Evolutionary conservation across 148 eudicot species (phyloP), one percentile per base, ranked within the genome.

Genomic region (Limonium bicolor): DNA sequence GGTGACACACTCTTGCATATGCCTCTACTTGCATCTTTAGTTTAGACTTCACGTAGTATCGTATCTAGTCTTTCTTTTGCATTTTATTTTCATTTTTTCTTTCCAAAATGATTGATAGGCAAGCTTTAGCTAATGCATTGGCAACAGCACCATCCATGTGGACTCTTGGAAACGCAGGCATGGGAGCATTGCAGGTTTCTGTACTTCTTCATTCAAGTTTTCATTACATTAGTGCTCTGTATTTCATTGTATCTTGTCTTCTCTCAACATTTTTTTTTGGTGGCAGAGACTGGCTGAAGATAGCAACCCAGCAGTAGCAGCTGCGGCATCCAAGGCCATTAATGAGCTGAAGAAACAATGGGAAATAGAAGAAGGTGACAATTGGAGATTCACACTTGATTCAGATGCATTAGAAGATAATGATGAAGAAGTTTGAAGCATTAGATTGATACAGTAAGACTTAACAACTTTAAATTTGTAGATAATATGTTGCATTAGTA

Each of bases 121-220:
- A 69, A 68, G 97, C 97, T 46, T 59, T 90, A 48, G 97, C 97
- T 14, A 90, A 90, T 28, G 97, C 97, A 22, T 68, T 90, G 49
- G 84, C 97, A 31, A 71, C 71, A 26, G 97, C 97, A 21, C 95
- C 97, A 33, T 90, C 97, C 12, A 80, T 90, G 95, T 90, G 95
- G 97, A 84, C 93, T 16, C 85, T 90, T 27, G 97, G 97, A 63
- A 90, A 90, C 59, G 97, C 97, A 44, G 97, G 97, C 76, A 90
- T 90, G 97, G 97, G 97, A 60, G 97, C 97, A 23, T 70, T 90
- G 57, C 97, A 84, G 97, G 97, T 88, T 36, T 1, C 22, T 41
- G 20, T 3, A 10, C 16, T 39, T 6, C 19, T 11, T 9, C 16
- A 32, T 18, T 7, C 8, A 16, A 35, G 2, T 15, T 40, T n/a